phyloP scores from a whole-genome alignment of 352 stramenopile species.

The Globisporangium canariense region DNA sequence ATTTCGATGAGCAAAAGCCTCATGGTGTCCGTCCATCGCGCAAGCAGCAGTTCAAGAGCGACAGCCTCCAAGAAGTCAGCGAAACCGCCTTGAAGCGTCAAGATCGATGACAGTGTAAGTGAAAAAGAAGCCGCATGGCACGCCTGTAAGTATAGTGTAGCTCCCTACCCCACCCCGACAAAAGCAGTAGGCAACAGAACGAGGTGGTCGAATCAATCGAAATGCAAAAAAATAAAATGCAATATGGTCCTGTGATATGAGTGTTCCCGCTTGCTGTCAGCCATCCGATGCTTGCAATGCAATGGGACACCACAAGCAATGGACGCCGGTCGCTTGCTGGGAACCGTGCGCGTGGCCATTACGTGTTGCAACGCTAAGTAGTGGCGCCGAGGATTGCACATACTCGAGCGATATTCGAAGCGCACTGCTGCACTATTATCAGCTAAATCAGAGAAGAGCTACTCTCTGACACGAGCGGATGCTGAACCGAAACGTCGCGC shows the following conservation, averaged over 20 bases:
- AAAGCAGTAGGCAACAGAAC: neutral
- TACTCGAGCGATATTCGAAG: neutral
- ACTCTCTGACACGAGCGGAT: neutral
- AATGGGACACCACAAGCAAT: neutral
- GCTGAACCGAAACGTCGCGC: constrained; percentile 5
- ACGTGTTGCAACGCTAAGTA: neutral
- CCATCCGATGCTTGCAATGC: neutral
- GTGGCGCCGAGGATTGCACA: neutral
- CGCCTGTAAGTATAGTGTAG: neutral
- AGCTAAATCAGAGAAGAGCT: neutral
- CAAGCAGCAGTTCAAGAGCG: neutral
- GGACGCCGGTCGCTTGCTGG: neutral
- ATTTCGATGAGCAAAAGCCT: constrained; percentile 12
- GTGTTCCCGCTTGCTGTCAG: neutral
- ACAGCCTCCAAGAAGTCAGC: neutral
- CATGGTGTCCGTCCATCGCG: constrained; percentile 2
- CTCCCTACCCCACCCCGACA: neutral
- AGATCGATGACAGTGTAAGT: neutral
- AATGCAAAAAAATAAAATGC: neutral
- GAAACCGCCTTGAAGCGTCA: neutral
- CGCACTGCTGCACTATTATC: neutral
- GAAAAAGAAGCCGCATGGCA: neutral
- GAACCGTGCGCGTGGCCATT: neutral
- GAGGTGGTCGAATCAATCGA: neutral
- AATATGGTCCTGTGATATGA: neutral